Percentiles rank a stretch among this genome's conserved stretches.
Conservation (phyloP, 805 yeast genomes). For the Ascoidea asiatica region DNA sequence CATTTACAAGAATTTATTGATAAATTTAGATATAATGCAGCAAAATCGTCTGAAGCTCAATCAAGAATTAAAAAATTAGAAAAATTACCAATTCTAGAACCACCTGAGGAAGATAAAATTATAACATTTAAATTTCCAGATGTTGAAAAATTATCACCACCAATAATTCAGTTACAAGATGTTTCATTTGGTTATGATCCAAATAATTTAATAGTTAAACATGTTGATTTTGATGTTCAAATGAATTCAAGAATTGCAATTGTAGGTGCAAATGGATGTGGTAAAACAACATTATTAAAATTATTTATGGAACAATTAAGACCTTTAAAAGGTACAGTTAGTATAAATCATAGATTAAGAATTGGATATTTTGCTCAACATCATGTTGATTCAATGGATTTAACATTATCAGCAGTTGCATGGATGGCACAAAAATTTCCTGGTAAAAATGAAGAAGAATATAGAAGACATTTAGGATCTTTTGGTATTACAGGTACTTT, state of each 20-base stretch:
- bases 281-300: slow-evolving; percentile 91
- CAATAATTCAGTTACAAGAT: slow-evolving; percentile 75
- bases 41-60: slow-evolving; percentile 95
- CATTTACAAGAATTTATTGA: slow-evolving; percentile 93
- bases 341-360: slow-evolving; percentile 74
- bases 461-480: slow-evolving; percentile 90
- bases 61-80: slow-evolving; percentile 95
- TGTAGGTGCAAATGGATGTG: slow-evolving; percentile 99
- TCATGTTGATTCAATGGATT: slow-evolving; percentile 96
- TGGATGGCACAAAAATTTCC: slow-evolving; percentile 90
- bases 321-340: slow-evolving; percentile 69
- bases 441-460: slow-evolving; percentile 91
- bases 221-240: slow-evolving; percentile 84
- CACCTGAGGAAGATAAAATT: slow-evolving; percentile 85
- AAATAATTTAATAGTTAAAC: slow-evolving; percentile 44
- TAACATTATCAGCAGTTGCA: slow-evolving; percentile 70
- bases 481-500: slow-evolving; percentile 94
- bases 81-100: slow-evolving; percentile 81
- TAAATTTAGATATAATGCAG: slow-evolving; percentile 94
- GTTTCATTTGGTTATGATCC: slow-evolving; percentile 79
- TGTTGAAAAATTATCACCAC: slow-evolving; percentile 59
- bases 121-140: slow-evolving; percentile 85
- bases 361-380: slow-evolving; percentile 98
- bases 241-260: slow-evolving; percentile 91
- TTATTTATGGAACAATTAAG: slow-evolving; percentile 63